These are phyloP conservation scores for Fomitopsis palustris DNA, from an alignment of 1,284 basidiomycete genomes.

Conservation along the genomic window DNA sequence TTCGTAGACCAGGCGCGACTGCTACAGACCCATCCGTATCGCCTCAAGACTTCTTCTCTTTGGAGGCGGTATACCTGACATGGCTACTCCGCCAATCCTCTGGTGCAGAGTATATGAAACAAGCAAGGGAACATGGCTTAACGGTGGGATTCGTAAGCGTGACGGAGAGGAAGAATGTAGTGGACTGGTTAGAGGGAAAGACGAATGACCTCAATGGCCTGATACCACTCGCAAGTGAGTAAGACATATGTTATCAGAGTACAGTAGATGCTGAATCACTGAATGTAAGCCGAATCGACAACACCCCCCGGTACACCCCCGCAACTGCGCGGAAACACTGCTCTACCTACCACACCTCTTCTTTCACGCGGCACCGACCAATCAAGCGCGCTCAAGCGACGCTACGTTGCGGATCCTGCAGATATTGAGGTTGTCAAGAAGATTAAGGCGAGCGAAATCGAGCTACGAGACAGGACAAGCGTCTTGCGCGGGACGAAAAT, in stretches of 20 bases:
- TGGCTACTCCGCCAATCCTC: constrained; percentile 73
- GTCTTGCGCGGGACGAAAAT: constrained; percentile 74
- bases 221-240: constrained; percentile 54
- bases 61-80: constrained; percentile 80
- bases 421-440: constrained; percentile 85
- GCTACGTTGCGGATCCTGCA: constrained; percentile 73
- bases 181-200: constrained; percentile 81
- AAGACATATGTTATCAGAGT: background rate
- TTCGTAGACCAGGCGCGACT: constrained; percentile 54
- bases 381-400: constrained; percentile 60
- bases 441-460: constrained; percentile 70
- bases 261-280: background rate
- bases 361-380: constrained; percentile 31
- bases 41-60: constrained; percentile 65
- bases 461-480: constrained; percentile 72
- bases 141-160: constrained; percentile 78
- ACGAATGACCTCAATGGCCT: constrained; percentile 53
- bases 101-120: constrained; percentile 84
- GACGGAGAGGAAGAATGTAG: constrained; percentile 79
- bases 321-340: constrained; percentile 19
- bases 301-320: constrained; percentile 68
- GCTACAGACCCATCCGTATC: constrained; percentile 34
- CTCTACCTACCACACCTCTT: constrained; percentile 36
- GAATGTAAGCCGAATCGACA: constrained; percentile 39
- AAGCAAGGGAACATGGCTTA: constrained; percentile 71